Evolutionary conservation across 176 grass and related monocot species (phyloP).

Genomic region (Puccinellia tenuiflora): DNA sequence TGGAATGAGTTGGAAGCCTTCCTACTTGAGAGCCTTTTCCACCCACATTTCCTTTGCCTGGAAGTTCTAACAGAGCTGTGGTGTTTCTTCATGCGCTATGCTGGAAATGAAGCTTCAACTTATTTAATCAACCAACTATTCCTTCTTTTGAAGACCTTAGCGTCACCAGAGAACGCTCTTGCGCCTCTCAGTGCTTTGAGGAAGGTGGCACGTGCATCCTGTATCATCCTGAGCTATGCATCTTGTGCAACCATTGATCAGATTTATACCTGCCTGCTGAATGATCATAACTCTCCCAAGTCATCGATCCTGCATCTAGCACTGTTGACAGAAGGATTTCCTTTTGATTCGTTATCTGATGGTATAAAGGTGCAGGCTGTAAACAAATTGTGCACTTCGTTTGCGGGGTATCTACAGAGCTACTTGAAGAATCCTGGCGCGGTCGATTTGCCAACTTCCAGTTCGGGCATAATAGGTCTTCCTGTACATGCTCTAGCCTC

Average conservation of each 20-base stretch:
- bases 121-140: constrained; percentile 51
- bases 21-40: constrained; percentile 73
- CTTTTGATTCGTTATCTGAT: constrained; percentile 70
- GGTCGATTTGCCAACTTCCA: constrained; percentile 22
- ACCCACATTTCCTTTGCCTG: constrained; percentile 73
- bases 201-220: constrained; percentile 48
- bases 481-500: constrained; percentile 79
- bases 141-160: constrained; percentile 54
- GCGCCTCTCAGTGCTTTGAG: constrained; percentile 45
- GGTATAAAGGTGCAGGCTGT: constrained; percentile 46
- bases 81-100: constrained; percentile 70
- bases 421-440: constrained; percentile 42
- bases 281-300: constrained; percentile 45
- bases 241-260: constrained; percentile 52
- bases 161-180: constrained; percentile 49
- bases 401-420: constrained; percentile 62
- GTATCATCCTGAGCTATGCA: constrained; percentile 63
- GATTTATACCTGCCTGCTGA: constrained; percentile 49
- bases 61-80: constrained; percentile 80
- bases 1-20: constrained; percentile 68
- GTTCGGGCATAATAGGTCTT: constrained; percentile 40
- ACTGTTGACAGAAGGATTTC: constrained; percentile 83
- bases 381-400: constrained; percentile 47
- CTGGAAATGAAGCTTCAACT: constrained; percentile 38
- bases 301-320: constrained; percentile 40